Evolutionary conservation across 2,329 filamentous ascomycete genomes (phyloP), one percentile per base, ranked within the genome.

Genomic region (Fusarium sp.): DNA sequence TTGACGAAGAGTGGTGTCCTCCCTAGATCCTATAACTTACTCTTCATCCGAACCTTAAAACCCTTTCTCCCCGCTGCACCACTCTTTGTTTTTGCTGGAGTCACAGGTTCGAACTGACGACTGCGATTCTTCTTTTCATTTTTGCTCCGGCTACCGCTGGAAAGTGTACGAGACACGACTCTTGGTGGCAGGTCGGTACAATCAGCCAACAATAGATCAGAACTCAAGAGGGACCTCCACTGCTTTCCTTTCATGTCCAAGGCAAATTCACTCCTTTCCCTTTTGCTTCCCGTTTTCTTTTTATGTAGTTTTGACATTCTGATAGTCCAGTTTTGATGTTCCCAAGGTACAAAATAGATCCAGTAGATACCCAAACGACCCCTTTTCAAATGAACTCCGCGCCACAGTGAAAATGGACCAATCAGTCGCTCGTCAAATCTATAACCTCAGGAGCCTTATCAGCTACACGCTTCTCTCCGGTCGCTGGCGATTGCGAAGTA

Each of bases 381-480:
- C 9, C 25, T 9, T 7, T 20, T 14, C 7, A 49, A 16, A 22
- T 11, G 4, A 30, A 22, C 25, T 20, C 24, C 15, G 8, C 9
- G 32, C 15, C 5, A 20, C 6, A 20, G 25, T 47, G 8, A 49
- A 15, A 32, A 16, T 11, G 9, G 2, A 14, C 9, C 27, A 14
- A 12, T 63, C 24, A 69, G 6, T 66, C 68, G 2, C 46, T 47
- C 1, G 63, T 62, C 43, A 71, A 25, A 51, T 69, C 64, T 53
- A 68, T 50, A 24, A 66, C n/a, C 2, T 61, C 60, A 3, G 12
- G 15, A 18, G 22, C 10, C 1, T 58, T 42, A 8, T 32, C 29
- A 58, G 30, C 4, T 18, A 34, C 49, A 29, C 58, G 53, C 65
- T 72, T 72, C n/a, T 54, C 29, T 20, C 65, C 52, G 6, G 25